These are phyloP conservation scores for Boletellus dicymbophilus DNA, from an alignment of 1,284 basidiomycete species.

Conservation along the genomic window DNA sequence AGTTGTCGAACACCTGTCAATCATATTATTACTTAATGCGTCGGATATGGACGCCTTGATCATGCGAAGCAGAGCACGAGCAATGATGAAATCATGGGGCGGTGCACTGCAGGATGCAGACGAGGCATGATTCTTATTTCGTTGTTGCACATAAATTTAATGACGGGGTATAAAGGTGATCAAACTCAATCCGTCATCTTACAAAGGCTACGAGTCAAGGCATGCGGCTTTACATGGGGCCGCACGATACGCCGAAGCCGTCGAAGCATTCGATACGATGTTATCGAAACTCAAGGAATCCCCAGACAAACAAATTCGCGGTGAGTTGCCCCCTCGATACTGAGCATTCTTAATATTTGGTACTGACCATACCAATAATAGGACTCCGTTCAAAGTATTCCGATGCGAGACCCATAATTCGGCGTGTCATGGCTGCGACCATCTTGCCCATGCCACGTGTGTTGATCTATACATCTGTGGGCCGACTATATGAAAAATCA, in stretches of 20 bases:
- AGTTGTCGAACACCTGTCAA: not conserved
- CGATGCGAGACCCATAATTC: not conserved
- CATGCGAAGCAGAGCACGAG: not conserved
- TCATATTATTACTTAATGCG: not conserved
- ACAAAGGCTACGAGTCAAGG: not conserved
- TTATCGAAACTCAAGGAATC: not conserved
- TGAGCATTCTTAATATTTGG: too few species aligned
- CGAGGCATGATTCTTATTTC: not conserved
- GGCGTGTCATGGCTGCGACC: not conserved
- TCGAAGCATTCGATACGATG: not conserved
- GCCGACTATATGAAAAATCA: not conserved
- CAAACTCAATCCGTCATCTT: not conserved
- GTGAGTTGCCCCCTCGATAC: not conserved
- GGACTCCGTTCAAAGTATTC: not conserved
- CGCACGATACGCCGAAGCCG: not conserved
- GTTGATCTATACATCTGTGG: not conserved
- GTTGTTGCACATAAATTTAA: not conserved
- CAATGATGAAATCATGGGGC: not conserved
- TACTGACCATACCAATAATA: not conserved
- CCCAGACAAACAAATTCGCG: not conserved
- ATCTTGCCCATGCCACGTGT: not conserved
- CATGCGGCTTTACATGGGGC: not conserved
- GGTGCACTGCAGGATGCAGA: not conserved
- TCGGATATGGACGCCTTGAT: not conserved
- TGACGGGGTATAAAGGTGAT: not conserved